Conservation (phyloP, 192 early-diverging fungal species). For the Coemansia sp. region DNA sequence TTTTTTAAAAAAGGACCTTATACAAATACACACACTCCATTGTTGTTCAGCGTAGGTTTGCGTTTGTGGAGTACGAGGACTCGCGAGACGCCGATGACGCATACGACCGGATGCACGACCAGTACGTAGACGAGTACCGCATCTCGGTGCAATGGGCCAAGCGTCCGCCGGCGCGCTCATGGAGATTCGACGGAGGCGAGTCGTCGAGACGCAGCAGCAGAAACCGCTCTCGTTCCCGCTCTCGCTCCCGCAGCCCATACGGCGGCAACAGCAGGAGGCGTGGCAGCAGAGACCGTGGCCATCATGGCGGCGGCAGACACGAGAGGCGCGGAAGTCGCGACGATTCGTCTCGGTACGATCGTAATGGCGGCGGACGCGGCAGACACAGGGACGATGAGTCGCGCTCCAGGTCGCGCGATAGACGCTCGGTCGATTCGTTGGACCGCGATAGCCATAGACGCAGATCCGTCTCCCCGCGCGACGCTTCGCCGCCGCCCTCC, state of each 20-base stretch:
- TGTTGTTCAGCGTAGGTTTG: slow-evolving; percentile 62
- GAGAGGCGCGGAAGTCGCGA: slow-evolving; percentile 7
- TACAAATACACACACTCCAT: no score
- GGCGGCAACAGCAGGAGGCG: slow-evolving; percentile 7
- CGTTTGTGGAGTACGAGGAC: slow-evolving; percentile 96
- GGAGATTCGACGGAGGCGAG: slow-evolving; percentile 73
- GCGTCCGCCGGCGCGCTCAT: slow-evolving; percentile 74
- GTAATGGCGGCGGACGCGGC: not conserved
- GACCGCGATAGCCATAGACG: not conserved
- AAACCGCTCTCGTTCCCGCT: slow-evolving; percentile 11
- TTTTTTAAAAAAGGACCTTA: not conserved
- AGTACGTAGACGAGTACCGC: slow-evolving; percentile 74
- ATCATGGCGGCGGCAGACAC: slow-evolving; percentile 19
- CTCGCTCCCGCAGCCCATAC: slow-evolving; percentile 48
- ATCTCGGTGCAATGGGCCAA: slow-evolving; percentile 91
- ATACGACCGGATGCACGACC: slow-evolving; percentile 88
- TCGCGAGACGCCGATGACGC: slow-evolving; percentile 88
- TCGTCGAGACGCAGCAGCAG: slow-evolving; percentile 34
- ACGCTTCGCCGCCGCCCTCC: slow-evolving; percentile 1
- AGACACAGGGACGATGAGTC: not conserved
- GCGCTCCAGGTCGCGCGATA: slow-evolving; percentile 1
- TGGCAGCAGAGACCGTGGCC: slow-evolving; percentile 17
- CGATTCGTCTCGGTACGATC: not conserved
- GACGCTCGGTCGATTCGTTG: not conserved
- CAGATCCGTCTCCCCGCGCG: slow-evolving; percentile 3